phyloP scores from a whole-genome alignment of 352 stramenopile species.

The Salisapilia sapeloensis region DNA sequence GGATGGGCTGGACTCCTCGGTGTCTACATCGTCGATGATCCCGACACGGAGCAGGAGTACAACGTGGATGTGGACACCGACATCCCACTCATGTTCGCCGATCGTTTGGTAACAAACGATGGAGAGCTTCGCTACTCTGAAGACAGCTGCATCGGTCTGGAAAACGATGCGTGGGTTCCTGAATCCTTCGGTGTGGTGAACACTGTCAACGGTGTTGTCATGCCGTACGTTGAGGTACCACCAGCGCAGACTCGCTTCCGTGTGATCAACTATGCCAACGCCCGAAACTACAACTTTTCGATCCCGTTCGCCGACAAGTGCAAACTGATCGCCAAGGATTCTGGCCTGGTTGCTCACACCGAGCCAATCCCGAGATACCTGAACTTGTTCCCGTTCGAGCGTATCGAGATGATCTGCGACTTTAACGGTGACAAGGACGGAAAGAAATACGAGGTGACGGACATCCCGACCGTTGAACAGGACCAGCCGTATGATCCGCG shows the following conservation, averaged over 20 bases:
- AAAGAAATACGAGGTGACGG: conserved; percentile 25
- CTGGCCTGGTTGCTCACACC: conserved; percentile 27
- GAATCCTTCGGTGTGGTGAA: conserved; percentile 48
- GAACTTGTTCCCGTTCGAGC: conserved; percentile 37
- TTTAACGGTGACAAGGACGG: conserved; percentile 20
- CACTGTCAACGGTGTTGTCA: conserved; percentile 46
- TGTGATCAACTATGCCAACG: conserved; percentile 35
- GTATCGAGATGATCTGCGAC: conserved; percentile 39
- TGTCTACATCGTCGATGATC: conserved; percentile 40
- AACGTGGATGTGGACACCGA: conserved; percentile 41
- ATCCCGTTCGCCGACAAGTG: conserved; percentile 47
- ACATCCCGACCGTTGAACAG: conserved; percentile 17
- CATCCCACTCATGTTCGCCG: conserved; percentile 31
- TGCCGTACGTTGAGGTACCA: conserved; percentile 46
- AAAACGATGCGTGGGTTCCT: conserved; percentile 28
- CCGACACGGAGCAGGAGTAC: conserved; percentile 17
- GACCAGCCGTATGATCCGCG: conserved; percentile 28
- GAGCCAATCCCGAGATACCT: conserved; percentile 8
- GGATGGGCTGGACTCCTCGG: conserved; percentile 41
- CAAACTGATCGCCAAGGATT: conserved; percentile 41
- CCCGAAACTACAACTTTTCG: conserved; percentile 58
- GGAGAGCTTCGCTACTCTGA: conserved; percentile 50
- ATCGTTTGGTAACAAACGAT: conserved; percentile 27
- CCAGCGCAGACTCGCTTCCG: conserved; percentile 41
- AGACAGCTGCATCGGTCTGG: conserved; percentile 24